Evolutionary conservation across 1,284 basidiomycete genomes (phyloP), one percentile per base, ranked within the genome.

Genomic region (Tausonia pullulans): DNA sequence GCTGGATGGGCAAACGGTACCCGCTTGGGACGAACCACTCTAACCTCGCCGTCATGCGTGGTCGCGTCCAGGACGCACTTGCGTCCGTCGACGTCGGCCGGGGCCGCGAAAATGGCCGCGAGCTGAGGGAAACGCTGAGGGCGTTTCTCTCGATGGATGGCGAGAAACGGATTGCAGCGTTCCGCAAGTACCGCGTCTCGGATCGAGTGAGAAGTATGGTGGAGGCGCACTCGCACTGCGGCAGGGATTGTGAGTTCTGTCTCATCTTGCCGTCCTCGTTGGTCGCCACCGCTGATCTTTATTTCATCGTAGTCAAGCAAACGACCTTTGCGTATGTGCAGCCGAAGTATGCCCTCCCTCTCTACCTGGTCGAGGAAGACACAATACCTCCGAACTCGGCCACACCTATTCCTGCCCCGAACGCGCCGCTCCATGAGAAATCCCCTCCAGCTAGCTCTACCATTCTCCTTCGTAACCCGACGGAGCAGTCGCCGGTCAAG

Each of bases 11-110:
- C 27, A 70, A 73, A 50, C 77, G 78, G 39, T 83, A 81, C 67
- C 81, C 81, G 0, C 74, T 83, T 60, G 81, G 81, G 3, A 75
- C 79, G 3, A 72, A 74, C 5, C 81, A 82, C 69, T 74, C 75
- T 6, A 78, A 77, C 10, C 69, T 78, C 1, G 73, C 76, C 5
- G 70, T 78, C 61, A 78, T 83, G 76, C 70, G 72, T 11, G 77
- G 78, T 65, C 73, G 77, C 14, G 78, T 77, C 2, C 74, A 77
- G 58, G 77, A 78, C 41, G 49, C 54, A 9, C 46, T 66, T 72
- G 79, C 5, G 70, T 81, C 3, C 73, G 73, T 0, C 72, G 58
- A 53, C 8, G 58, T 14, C n/a, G 56, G 63, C 61, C 27, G 48
- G 58, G 54, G 63, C 54, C 44, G 57, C 9, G 54, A 60, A 43